Base-by-base conservation (phyloP, 176 grass and related monocot genomes). In the Elymus sibiricus region DNA sequence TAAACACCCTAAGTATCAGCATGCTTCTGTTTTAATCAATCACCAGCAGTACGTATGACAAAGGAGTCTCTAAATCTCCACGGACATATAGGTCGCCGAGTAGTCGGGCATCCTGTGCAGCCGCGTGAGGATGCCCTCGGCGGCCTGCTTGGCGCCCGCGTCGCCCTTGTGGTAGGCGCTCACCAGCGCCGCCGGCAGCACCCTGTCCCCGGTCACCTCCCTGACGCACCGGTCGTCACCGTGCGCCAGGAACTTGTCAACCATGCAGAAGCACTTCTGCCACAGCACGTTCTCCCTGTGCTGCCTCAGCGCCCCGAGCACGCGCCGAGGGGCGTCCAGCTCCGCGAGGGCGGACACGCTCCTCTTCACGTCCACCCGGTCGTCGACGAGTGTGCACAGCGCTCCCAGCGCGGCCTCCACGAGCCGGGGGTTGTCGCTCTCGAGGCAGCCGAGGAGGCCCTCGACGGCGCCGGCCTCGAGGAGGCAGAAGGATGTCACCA, bases 81-180 rank as follows among this genome's bases (percentile, higher is more conserved):
- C 79, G 35, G 89, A 94, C 29, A 77, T 65, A 12, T 85, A 86
- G 21, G 84, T 90, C 11, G 63, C 84, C 40, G 91, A 92, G 81
- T 78, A 90, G 62, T 92, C 79, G 1, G 92, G 88, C 35, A 92
- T 88, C 77, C 84, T 91, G 64, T 95, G 85, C 74, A 98, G 83
- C 75, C 70, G 65, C 86, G 86, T 86, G 61, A 98, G 93, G 77
- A 98, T 84, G 90, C 78, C 95, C 90, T 98, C 86, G 1, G 96
- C 92, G 47, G 86, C 74, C 87, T 88, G 86, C 82, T 92, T 95
- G 56, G 89, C 85, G 79, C 77, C 84, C 19, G 62, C 78, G 44
- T 89, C 86, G 11, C 96, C 96, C 53, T 79, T 90, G 73, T 95
- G 96, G 79, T 94, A 94, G 21, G 92, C 92, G 16, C 78, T 92